phyloP scores from a whole-genome alignment of 345 rosid species.

The Cardamine chenopodiifolia region DNA sequence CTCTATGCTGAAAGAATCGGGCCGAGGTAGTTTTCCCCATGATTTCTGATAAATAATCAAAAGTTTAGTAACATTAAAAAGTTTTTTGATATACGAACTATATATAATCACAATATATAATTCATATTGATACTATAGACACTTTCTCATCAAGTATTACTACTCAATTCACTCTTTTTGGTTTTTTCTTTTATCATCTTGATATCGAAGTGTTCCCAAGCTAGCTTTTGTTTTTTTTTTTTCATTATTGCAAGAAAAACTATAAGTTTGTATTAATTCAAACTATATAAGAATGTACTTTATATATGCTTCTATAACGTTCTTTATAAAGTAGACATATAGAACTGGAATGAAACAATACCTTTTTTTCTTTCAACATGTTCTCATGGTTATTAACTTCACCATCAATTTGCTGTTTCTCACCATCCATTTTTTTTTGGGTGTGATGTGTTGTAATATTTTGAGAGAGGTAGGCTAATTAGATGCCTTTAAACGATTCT shows the following conservation, averaged over 20 bases:
- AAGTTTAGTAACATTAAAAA: neutral
- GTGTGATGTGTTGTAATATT: neutral
- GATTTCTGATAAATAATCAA: constrained; percentile 43
- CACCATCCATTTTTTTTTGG: constrained; percentile 17
- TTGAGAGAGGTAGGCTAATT: neutral
- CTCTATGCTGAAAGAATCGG: constrained; percentile 75
- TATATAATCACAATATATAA: neutral
- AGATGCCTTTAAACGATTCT: neutral
- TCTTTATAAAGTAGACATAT: too few relatives aligned
- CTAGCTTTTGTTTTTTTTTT: neutral
- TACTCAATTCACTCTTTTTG: too few relatives aligned
- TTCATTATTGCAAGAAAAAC: neutral
- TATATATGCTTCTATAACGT: neutral
- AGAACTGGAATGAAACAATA: neutral
- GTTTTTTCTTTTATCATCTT: neutral
- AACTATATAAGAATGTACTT: neutral
- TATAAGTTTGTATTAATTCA: neutral
- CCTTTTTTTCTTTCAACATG: constrained; percentile 35
- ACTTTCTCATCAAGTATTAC: too few relatives aligned
- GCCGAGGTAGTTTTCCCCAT: constrained; percentile 70
- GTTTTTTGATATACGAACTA: neutral
- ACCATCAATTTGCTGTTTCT: constrained; percentile 25
- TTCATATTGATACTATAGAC: neutral
- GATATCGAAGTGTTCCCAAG: neutral
- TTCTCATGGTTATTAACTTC: constrained; percentile 27